Base-by-base conservation (phyloP, 2,329 filamentous ascomycete genomes). In the Ilyonectria mors-panacis region DNA sequence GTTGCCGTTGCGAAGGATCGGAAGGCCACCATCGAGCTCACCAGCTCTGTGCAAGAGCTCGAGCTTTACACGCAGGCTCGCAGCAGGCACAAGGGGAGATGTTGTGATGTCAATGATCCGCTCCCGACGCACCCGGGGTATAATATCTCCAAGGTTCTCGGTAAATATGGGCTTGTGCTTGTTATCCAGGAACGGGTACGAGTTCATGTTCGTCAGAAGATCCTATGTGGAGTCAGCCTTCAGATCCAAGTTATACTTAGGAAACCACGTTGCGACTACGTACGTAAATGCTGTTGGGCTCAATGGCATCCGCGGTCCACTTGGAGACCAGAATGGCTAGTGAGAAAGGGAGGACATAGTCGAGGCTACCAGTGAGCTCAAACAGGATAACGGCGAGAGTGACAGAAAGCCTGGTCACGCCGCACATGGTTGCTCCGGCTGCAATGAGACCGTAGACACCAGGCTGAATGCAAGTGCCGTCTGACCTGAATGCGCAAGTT, bases 371-470 rank as follows among this genome's bases (percentile, higher is more conserved):
- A 0, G 96, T 99, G 39, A 99, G 85, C 80, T 99, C 96, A 74
- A 99, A 98, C 1, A 98, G 85, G 67, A 99, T 98, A 76, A 98
- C 94, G 0, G 94, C 95, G 9, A 99, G 85, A 0, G 96, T 98
- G 23, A 99, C 94, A 0, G 95, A 97, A 1, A 99, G 83, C 56
- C 96, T 89, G 2, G 96, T 99, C 2, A 98, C 96, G 56, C 96
- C 96, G 73, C 95, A 98, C 96, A 99, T 98, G 35, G 95, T 98
- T 2, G 96, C 94, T 17, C 96, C 96, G 48, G 96, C 96, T 17
- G 95, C 95, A 65, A 98, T 94, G 66, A 99, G 87, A 1, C 94
- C 96, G 78, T 99, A 99, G 0, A 98, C 94, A n/a, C 96, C 96
- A 1, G 96, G 96, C 54, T 97, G 95, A 54, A 99, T 94, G 78